phyloP scores from a whole-genome alignment of 1,284 basidiomycete species.

The Apiotrichum akiyoshidainum region DNA sequence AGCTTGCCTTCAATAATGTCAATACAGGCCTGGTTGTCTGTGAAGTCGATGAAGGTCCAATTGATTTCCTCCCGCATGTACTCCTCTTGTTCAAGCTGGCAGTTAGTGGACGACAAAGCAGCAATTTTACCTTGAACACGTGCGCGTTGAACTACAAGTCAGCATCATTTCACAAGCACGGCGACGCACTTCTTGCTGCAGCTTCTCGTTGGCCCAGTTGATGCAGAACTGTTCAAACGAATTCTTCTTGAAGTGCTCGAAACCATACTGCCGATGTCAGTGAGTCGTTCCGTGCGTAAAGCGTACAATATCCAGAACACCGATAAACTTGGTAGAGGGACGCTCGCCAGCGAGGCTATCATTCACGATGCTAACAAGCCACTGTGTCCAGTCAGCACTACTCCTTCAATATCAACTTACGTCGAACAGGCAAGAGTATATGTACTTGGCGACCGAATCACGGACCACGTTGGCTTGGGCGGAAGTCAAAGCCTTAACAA shows the following conservation, averaged over 20 bases:
- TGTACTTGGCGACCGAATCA: constrained; percentile 96
- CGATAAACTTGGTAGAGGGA: constrained; percentile 96
- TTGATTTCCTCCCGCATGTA: constrained; percentile 98
- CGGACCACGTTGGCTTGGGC: constrained; percentile 92
- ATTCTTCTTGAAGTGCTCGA: constrained; percentile 97
- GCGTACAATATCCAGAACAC: constrained; percentile 76
- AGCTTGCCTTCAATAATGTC: constrained; percentile 97
- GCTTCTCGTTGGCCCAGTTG: constrained; percentile 98
- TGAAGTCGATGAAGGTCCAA: constrained; percentile 99
- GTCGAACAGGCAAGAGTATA: constrained; percentile 94
- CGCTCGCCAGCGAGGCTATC: constrained; percentile 89
- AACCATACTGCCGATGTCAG: constrained; percentile 63
- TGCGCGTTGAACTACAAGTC: constrained; percentile 83
- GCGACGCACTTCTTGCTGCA: constrained; percentile 77
- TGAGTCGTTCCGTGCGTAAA: not conserved
- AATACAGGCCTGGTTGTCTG: constrained; percentile 98
- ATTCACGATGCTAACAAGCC: constrained; percentile 96
- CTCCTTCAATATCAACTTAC: constrained; percentile 26
- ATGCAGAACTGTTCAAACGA: constrained; percentile 99
- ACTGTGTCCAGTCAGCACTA: constrained; percentile 54
- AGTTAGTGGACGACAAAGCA: not conserved
- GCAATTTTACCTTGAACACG: constrained; percentile 70
- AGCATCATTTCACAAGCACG: constrained; percentile 11
- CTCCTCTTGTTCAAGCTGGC: constrained; percentile 90
- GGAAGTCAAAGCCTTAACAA: constrained; percentile 78